phyloP scores from a whole-genome alignment of 2,329 filamentous ascomycete genomes.

The Nothophaeocryptopus gaeumannii region DNA sequence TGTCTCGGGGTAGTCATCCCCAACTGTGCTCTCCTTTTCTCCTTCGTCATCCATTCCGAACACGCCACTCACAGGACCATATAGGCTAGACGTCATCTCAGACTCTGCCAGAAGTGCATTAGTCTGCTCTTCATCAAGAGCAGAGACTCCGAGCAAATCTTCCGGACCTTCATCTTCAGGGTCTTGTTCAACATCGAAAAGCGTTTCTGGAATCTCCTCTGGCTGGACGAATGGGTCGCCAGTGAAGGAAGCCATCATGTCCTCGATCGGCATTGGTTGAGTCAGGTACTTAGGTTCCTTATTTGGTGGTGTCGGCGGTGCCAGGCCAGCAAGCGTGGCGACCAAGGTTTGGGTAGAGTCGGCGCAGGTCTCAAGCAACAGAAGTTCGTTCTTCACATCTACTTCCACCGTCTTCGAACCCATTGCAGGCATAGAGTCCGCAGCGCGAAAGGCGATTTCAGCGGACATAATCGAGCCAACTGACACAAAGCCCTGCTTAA shows the following conservation, averaged over 20 bases:
- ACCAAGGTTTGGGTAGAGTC: constrained; percentile 95
- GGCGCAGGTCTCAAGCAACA: constrained; percentile 91
- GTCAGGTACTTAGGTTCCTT: constrained; percentile 84
- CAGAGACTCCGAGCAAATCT: constrained; percentile 25
- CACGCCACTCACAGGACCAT: constrained; percentile 33
- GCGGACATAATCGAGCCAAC: constrained; percentile 86
- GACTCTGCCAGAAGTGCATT: constrained; percentile 41
- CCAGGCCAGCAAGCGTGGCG: constrained; percentile 71
- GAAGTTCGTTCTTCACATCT: constrained; percentile 77
- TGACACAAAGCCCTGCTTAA: constrained; percentile 73
- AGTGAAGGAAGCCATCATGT: constrained; percentile 86
- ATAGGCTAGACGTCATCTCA: constrained; percentile 33
- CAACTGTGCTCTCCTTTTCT: constrained; percentile 20
- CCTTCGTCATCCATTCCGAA: constrained; percentile 25
- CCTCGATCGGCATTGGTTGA: constrained; percentile 77
- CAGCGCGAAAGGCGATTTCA: constrained; percentile 62
- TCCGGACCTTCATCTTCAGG: constrained; percentile 30
- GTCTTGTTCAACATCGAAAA: constrained; percentile 35
- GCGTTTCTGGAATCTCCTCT: constrained; percentile 60
- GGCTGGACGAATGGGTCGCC: constrained; percentile 71
- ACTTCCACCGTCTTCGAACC: constrained; percentile 69
- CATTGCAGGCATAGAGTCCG: constrained; percentile 54
- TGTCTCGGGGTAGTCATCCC: constrained; percentile 28
- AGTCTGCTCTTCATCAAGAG: constrained; percentile 21
- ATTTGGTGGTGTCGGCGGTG: constrained; percentile 78